Base-by-base conservation (phyloP, 2,329 filamentous ascomycete genomes). In the Ophiocordyceps australis region DNA sequence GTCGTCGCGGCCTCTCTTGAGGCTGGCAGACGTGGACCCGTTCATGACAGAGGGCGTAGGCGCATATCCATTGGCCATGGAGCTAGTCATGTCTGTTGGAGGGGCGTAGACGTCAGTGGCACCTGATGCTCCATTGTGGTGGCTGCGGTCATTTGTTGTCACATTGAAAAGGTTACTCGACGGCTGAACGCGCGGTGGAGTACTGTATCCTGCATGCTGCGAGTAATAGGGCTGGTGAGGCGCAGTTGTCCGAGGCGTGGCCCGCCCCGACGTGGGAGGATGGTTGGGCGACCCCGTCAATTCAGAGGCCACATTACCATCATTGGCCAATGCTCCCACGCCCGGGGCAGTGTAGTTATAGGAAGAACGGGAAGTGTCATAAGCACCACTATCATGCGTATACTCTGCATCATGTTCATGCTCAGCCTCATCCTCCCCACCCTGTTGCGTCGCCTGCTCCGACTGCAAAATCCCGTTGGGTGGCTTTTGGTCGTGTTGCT, bases 81-180 rank as follows among this genome's bases (percentile, higher is more conserved):
- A 49, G 32, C 47, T 52, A 21, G 51, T 47, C 49, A 74, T 57
- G 38, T 78, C 74, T 5, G 64, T 54, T 14, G 77, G 62, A 11
- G 71, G 62, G 18, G 68, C 65, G 45, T 91, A 91, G 6, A 74
- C 66, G 36, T 91, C 80, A 25, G 64, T 64, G n/a, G n/a, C n/a
- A 13, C 63, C 54, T 9, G 68, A 51, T 17, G 60, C 63, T n/a
- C 75, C 75, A 37, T 40, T 56, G 9, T 69, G 50, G 17, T 60
- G 54, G 24, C 58, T 68, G 15, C 80, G 68, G 31, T 81, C 77
- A 44, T 80, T 82, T 46, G 76, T 85, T 56, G 92, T 83, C 34
- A 91, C 76, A 49, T 74, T 91, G 61, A 92, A 92, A 26, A 93
- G 58, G 44, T 73, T 91, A 57, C 80, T 85, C 1, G 79, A 74